Conservation (phyloP, 768 basidiomycete genomes). For the Boletus reticuloceps region DNA sequence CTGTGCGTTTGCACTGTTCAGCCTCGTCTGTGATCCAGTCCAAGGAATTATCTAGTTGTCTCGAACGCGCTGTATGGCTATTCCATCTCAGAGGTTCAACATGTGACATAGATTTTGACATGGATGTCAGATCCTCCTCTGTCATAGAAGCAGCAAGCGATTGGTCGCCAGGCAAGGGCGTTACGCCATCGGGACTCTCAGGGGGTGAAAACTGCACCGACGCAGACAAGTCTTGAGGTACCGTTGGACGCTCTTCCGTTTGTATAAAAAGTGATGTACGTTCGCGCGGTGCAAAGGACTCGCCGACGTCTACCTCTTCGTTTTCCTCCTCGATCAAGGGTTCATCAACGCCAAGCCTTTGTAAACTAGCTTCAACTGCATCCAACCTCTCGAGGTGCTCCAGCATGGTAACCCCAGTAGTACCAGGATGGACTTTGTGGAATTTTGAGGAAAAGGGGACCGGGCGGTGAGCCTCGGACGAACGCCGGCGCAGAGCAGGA, state of each 20-base stretch:
- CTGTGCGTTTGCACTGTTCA: conserved; percentile 50
- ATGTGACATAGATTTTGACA: conserved; percentile 78
- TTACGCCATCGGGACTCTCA: conserved; percentile 50
- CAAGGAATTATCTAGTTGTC: conserved; percentile 33
- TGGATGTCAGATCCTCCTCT: conserved; percentile 67
- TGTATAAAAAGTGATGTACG: conserved; percentile 25
- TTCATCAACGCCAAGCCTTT: conserved; percentile 65
- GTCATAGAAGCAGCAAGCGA: conserved; percentile 54
- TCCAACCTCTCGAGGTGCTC: conserved; percentile 86
- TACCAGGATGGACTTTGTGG: conserved; percentile 78
- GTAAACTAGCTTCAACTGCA: conserved; percentile 74
- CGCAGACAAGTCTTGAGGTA: conserved; percentile 20
- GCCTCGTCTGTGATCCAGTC: conserved; percentile 45
- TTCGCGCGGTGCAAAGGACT: conserved; percentile 32
- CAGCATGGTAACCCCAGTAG: conserved; percentile 81
- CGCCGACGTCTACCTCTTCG: conserved; percentile 64
- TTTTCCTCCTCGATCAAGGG: conserved; percentile 50
- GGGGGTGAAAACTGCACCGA: conserved; percentile 53
- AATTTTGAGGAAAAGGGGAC: conserved; percentile 85
- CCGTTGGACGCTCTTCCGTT: conserved; percentile 24
- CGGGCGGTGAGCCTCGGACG: conserved; percentile 65
- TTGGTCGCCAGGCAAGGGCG: conserved; percentile 55
- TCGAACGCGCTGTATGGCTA: conserved; percentile 27
- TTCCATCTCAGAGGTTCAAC: conserved; percentile 50
- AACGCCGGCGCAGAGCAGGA: conserved; percentile 62